A percentile compares a stretch with the other conserved stretches of the same genome.
Evolutionary conservation across 768 basidiomycete genomes (phyloP).

Genomic region (Strobilomyces dryophilus): DNA sequence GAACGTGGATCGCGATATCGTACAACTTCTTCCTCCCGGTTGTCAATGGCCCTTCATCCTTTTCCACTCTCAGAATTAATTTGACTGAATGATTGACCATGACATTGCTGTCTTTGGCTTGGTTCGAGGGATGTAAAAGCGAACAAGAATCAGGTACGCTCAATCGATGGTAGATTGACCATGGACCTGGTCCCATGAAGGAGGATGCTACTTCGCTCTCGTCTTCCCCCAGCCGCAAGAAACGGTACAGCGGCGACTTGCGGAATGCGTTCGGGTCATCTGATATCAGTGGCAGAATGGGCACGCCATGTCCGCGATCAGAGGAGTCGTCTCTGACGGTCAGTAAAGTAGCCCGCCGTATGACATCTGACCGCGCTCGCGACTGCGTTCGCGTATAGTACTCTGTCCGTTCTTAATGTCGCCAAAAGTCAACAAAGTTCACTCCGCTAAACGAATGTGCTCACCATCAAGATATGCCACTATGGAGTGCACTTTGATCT

Average conservation of each 20-base stretch:
- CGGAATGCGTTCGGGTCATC: conserved; percentile 60
- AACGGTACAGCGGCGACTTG: conserved; percentile 59
- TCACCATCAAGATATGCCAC: conserved; percentile 77
- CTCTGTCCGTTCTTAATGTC: conserved; percentile 64
- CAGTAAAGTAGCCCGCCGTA: conserved; percentile 58
- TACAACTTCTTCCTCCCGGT: conserved; percentile 75
- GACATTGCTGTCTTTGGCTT: conserved; percentile 55
- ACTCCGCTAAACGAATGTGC: conserved; percentile 13
- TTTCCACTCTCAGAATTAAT: conserved; percentile 77
- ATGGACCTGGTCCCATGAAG: conserved; percentile 81
- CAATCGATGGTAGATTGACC: conserved; percentile 71
- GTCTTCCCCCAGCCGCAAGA: conserved; percentile 48
- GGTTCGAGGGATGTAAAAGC: conserved; percentile 72
- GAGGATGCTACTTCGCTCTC: conserved; percentile 53
- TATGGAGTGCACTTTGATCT: conserved; percentile 76
- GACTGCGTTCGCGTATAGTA: conserved; percentile 70
- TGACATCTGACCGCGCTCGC: conserved; percentile 65
- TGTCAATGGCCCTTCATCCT: conserved; percentile 69
- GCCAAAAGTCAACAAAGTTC: neutral
- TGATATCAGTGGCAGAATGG: conserved; percentile 76
- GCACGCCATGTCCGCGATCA: conserved; percentile 47
- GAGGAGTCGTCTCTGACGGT: conserved; percentile 42
- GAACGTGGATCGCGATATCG: conserved; percentile 83
- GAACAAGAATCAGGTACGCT: conserved; percentile 63
- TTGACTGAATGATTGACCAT: conserved; percentile 74